phyloP scores from a whole-genome alignment of 2,329 filamentous ascomycete species.

The Westerdykella sp. region DNA sequence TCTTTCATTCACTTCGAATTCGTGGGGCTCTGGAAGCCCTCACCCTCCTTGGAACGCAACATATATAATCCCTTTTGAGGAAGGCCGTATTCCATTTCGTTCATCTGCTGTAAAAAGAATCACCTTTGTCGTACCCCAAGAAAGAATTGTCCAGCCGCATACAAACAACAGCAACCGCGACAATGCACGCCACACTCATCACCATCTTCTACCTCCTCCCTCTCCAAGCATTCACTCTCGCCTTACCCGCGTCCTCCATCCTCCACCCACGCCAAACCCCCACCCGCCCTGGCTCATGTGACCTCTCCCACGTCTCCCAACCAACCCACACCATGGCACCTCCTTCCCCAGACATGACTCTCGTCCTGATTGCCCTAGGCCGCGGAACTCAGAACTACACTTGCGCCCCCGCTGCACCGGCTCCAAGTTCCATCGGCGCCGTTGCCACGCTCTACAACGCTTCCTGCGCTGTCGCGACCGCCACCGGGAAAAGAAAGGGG shows the following conservation, averaged over 20 bases:
- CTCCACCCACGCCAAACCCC: constrained; percentile 13
- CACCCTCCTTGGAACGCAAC: constrained; percentile 8
- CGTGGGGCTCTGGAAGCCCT: constrained; percentile 30
- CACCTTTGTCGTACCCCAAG: neutral
- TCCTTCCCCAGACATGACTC: constrained; percentile 20
- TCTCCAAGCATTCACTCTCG: constrained; percentile 8
- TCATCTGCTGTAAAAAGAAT: neutral
- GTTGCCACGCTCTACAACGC: constrained; percentile 40
- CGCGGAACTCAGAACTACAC: constrained; percentile 49
- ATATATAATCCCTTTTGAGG: constrained; percentile 2
- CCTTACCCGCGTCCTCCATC: constrained; percentile 12
- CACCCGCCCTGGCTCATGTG: constrained; percentile 13
- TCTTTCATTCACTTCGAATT: constrained; percentile 20
- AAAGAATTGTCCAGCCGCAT: neutral
- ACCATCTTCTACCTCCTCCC: constrained; percentile 18
- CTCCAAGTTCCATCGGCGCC: constrained; percentile 40
- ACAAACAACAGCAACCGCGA: constrained; percentile 3
- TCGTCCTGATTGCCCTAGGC: constrained; percentile 44
- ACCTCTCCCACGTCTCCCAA: constrained; percentile 18
- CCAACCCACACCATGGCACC: constrained; percentile 22
- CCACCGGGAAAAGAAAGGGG: constrained; percentile 15
- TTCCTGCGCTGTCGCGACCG: constrained; percentile 13
- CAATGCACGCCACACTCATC: constrained; percentile 20
- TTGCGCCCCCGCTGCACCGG: constrained; percentile 28
- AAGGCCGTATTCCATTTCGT: neutral